Base-by-base conservation (phyloP, 2,329 filamentous ascomycete species). In the Clonostachys chloroleuca region DNA sequence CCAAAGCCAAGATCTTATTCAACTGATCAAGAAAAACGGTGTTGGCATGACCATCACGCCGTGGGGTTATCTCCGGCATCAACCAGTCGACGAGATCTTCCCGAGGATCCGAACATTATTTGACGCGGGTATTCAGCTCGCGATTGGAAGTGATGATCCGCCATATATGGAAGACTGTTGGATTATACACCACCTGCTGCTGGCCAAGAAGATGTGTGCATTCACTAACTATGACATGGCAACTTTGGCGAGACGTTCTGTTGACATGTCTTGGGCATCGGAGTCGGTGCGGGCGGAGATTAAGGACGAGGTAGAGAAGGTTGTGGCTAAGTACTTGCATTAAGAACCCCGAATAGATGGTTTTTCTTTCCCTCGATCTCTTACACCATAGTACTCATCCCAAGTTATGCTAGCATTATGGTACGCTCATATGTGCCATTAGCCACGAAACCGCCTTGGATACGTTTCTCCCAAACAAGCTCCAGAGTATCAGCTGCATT, bases 121-220 rank as follows among this genome's bases (percentile, higher is more conserved):
- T 33, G 75, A 84, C 39, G 67, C 67, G 8, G 81, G 81, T 0
- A 78, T 88, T 43, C 73, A 66, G 50, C 87, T 87, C 60, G 83
- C 77, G 45, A 80, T 89, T 60, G 87, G 87, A 61, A 84, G 80
- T 54, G 84, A 87, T 58, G 83, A 87, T 58, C 83, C 83, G 49
- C 83, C 81, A 13, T 87, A 87, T 58, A 89, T 90, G 65, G 84
- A 84, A 4, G 83, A 88, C 62, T 40, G 34, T 12, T 51, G 49
- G 49, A 48, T 51, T 50, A 74, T 75, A 72, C 68, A 75, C 49
- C 63, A 75, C 48, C 67, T 70, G 36, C 75, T 71, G 71, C 57
- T 76, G 33, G 57, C 67, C 47, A 67, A 72, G n/a, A 73, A 72
- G 44, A 55, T 76, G 24, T 30, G 24, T 60, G 51, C 49, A 0